Conservation (phyloP, 257 asterid species). For the Linderniella brevidens region DNA sequence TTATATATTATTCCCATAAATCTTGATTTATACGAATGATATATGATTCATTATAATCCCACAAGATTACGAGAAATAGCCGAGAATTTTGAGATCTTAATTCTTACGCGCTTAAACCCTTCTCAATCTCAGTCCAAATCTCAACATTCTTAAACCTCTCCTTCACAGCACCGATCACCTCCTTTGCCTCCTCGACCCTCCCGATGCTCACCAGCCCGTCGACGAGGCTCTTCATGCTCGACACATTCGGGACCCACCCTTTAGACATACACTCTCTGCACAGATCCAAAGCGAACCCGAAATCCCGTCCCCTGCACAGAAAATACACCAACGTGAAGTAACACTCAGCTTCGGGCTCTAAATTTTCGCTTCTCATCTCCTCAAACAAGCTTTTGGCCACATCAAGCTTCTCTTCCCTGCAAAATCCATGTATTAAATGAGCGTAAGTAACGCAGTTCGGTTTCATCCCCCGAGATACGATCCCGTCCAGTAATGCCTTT, state of each 20-base stretch:
- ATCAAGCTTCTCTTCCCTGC: constrained; percentile 42
- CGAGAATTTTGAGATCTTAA: too few relatives aligned
- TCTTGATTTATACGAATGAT: too few relatives aligned
- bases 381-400: constrained; percentile 35
- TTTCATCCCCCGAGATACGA: constrained; percentile 33
- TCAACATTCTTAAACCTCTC: constrained; percentile 40
- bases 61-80: not conserved
- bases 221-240: constrained; percentile 64
- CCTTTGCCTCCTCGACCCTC: constrained; percentile 47
- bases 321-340: constrained; percentile 52
- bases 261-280: constrained; percentile 33
- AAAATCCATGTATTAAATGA: constrained; percentile 56
- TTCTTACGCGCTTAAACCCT: constrained; percentile 12
- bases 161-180: constrained; percentile 37
- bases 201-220: constrained; percentile 43
- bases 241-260: constrained; percentile 59
- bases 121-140: constrained; percentile 59
- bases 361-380: constrained; percentile 31
- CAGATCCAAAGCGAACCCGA: constrained; percentile 35
- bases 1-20: too few relatives aligned
- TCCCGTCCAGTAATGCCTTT: constrained; percentile 54
- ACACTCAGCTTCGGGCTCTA: constrained; percentile 33
- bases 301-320: constrained; percentile 41
- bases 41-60: too few relatives aligned
- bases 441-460: constrained; percentile 39